These are phyloP conservation scores for Hemerocallis citrina DNA, from an alignment of 106 monocot genomes.

Conservation along the genomic window DNA sequence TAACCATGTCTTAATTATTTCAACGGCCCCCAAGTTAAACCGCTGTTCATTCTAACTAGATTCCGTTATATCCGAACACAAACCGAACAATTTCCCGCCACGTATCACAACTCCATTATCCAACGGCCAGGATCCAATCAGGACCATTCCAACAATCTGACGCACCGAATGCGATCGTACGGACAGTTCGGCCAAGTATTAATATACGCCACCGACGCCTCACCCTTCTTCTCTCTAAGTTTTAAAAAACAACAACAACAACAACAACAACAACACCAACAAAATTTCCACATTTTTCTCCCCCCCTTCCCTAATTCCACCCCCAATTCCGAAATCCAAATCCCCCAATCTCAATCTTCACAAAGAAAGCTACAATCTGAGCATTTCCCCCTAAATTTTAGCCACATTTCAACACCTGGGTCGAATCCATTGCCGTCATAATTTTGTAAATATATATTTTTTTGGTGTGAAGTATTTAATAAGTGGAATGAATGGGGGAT, in stretches of 20 bases:
- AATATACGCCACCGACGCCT: slow-evolving; percentile 16
- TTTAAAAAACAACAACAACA: too few relatives aligned
- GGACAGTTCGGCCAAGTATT: slow-evolving; percentile 8
- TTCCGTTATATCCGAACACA: too few relatives aligned
- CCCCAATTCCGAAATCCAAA: too few relatives aligned
- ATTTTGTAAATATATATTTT: too few relatives aligned
- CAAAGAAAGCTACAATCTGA: not conserved
- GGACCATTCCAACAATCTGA: not conserved
- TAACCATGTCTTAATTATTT: too few relatives aligned
- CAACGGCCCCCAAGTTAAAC: too few relatives aligned
- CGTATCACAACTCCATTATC: too few relatives aligned
- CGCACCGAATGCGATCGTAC: not conserved
- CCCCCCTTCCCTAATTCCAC: not conserved
- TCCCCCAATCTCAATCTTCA: not conserved
- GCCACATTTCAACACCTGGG: not conserved
- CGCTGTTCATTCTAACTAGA: too few relatives aligned
- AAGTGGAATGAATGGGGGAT: slow-evolving; percentile 8
- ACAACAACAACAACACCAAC: not conserved
- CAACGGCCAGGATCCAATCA: slow-evolving; percentile 9
- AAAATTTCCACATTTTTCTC: not conserved
- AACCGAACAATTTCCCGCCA: too few relatives aligned
- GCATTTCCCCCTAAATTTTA: not conserved
- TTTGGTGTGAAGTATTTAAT: too few relatives aligned
- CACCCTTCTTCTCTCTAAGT: not conserved
- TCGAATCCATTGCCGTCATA: too few relatives aligned